These are phyloP conservation scores for Pythium folliculosum DNA, from an alignment of 352 stramenopile species.

Conservation along the genomic window DNA sequence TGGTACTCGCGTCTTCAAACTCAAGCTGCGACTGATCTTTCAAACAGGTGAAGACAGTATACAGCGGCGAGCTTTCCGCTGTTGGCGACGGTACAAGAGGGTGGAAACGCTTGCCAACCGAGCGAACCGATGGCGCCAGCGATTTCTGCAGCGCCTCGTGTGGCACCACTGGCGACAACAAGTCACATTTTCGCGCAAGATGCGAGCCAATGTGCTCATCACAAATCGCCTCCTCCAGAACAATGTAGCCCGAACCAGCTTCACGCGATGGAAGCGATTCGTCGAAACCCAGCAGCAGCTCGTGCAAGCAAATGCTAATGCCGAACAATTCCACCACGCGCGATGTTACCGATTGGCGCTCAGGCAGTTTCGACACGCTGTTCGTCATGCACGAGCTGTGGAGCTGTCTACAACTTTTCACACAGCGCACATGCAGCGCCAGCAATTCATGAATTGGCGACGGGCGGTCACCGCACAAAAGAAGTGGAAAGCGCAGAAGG, in stretches of 20 bases:
- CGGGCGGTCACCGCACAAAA: not conserved
- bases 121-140: not conserved
- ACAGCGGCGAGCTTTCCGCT: conserved; percentile 3
- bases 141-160: not conserved
- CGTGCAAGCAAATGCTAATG: not conserved
- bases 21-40: conserved; percentile 16
- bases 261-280: conserved; percentile 12
- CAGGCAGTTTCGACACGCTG: not conserved
- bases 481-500: not conserved
- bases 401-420: conserved; percentile 11
- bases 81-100: conserved; percentile 21
- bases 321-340: not conserved
- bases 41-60: conserved; percentile 16
- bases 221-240: conserved; percentile 18
- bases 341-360: conserved; percentile 5
- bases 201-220: conserved; percentile 16
- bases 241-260: conserved; percentile 9
- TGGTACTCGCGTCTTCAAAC: conserved; percentile 11
- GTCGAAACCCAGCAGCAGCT: not conserved
- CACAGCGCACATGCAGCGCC: not conserved
- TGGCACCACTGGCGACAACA: conserved; percentile 17
- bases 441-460: conserved; percentile 4
- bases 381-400: conserved; percentile 8
- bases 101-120: not conserved
- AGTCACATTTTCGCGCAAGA: conserved; percentile 11